Conservation (phyloP, 495 filamentous ascomycete species). For the Letharia lupina region DNA sequence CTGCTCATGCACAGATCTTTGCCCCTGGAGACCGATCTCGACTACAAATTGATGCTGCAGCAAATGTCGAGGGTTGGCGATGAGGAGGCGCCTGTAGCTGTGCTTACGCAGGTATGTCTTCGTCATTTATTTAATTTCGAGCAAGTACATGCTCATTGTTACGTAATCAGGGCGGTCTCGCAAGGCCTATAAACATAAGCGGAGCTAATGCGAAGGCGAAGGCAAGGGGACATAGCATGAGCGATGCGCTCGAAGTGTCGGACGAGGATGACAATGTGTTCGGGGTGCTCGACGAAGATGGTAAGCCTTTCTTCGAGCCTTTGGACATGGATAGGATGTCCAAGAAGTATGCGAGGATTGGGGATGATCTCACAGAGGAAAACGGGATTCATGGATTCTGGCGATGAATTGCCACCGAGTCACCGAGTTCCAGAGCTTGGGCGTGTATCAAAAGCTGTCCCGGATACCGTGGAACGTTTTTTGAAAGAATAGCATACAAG, state of each 20-base stretch:
- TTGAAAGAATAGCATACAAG: background rate
- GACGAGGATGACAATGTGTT: background rate
- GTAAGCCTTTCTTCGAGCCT: constrained; percentile 17
- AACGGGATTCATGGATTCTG: constrained; percentile 2
- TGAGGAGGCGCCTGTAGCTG: background rate
- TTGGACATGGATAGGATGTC: constrained; percentile 2
- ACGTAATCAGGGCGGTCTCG: background rate
- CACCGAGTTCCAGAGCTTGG: background rate
- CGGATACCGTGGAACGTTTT: background rate
- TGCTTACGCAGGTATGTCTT: constrained; percentile 9
- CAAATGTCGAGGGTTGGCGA: background rate
- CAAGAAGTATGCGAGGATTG: background rate
- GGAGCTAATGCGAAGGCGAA: background rate
- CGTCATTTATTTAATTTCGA: background rate
- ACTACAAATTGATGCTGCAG: constrained; percentile 6
- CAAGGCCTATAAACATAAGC: background rate
- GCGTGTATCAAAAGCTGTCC: background rate
- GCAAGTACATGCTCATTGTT: background rate
- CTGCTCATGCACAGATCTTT: background rate
- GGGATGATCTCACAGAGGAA: constrained; percentile 1
- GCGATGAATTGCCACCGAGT: constrained; percentile 1
- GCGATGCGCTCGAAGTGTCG: background rate
- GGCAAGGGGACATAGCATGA: background rate
- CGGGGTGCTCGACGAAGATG: constrained; percentile 14
- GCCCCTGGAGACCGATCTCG: background rate